A percentile compares a stretch with the other conserved stretches of the same genome.
Evolutionary conservation across 2,329 filamentous ascomycete genomes (phyloP).

Genomic region (Alternaria panax): DNA sequence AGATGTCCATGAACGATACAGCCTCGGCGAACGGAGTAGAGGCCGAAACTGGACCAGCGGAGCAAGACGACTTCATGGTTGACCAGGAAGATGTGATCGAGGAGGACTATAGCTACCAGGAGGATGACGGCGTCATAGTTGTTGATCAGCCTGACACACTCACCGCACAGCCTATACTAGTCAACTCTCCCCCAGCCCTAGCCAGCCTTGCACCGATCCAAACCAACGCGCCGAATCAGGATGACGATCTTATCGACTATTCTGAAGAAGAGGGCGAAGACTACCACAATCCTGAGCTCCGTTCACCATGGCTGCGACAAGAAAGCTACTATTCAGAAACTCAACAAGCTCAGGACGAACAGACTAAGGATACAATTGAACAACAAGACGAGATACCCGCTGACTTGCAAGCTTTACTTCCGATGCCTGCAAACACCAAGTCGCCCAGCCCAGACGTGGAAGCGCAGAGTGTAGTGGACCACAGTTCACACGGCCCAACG

Average conservation of each 20-base stretch:
- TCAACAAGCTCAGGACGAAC: constrained; percentile 1
- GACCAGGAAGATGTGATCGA: constrained; percentile 46
- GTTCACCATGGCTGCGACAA: constrained; percentile 2
- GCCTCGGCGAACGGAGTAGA: constrained; percentile 35
- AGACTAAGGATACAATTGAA: not conserved
- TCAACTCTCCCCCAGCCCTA: constrained; percentile 8
- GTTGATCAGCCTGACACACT: constrained; percentile 12
- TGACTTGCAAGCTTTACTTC: constrained; percentile 15
- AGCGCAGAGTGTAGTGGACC: not conserved
- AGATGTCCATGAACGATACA: constrained; percentile 65
- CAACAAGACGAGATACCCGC: constrained; percentile 16
- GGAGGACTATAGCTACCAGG: constrained; percentile 31
- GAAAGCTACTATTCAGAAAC: not conserved
- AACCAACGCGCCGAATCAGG: constrained; percentile 10
- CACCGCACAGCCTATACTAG: not conserved
- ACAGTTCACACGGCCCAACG: not conserved
- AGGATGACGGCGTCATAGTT: constrained; percentile 14
- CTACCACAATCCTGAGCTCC: constrained; percentile 11
- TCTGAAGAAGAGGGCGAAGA: constrained; percentile 42
- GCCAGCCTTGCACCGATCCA: not conserved
- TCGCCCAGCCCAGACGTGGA: constrained; percentile 10
- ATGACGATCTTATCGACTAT: constrained; percentile 46
- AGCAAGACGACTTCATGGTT: constrained; percentile 49
- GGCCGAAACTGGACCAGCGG: constrained; percentile 20
- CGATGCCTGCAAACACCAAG: not conserved